A percentile compares a stretch with the other conserved stretches of the same genome.
These are phyloP conservation scores for Boletus sp. DNA, from an alignment of 1,284 basidiomycete genomes.

Conservation along the genomic window DNA sequence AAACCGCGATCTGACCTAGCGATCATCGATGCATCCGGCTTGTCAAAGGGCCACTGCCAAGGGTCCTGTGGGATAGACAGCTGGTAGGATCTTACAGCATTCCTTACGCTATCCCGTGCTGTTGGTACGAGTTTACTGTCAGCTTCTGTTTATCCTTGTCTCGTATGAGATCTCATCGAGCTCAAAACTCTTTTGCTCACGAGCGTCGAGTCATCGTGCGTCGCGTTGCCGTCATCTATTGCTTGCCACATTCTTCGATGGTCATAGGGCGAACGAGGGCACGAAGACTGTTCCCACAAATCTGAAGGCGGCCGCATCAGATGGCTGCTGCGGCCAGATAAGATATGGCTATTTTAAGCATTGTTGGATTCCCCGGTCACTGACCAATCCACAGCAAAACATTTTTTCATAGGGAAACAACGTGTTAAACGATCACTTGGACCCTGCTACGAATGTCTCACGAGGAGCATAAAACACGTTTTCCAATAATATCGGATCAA, in stretches of 20 bases:
- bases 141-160: no score
- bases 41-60: slow-evolving; percentile 4
- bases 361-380: neutral
- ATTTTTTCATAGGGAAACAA: neutral
- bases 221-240: no score
- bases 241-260: neutral
- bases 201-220: no score
- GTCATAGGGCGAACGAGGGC: neutral
- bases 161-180: no score
- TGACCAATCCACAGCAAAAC: neutral
- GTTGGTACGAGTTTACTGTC: neutral
- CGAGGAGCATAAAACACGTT: slow-evolving; percentile 10
- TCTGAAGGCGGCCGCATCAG: neutral
- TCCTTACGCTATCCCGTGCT: neutral
- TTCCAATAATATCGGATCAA: slow-evolving; percentile 2
- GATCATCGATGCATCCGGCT: slow-evolving; percentile 1
- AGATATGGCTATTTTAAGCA: slow-evolving; percentile 6
- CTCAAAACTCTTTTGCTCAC: no score
- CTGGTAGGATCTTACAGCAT: slow-evolving; percentile 2
- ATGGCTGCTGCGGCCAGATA: slow-evolving; percentile 7
- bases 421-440: neutral
- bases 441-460: slow-evolving; percentile 7
- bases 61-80: slow-evolving; percentile 11
- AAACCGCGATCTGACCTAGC: neutral
- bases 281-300: neutral